Conservation (phyloP, 495 filamentous ascomycete species). For the Penicillium robsamsonii region DNA sequence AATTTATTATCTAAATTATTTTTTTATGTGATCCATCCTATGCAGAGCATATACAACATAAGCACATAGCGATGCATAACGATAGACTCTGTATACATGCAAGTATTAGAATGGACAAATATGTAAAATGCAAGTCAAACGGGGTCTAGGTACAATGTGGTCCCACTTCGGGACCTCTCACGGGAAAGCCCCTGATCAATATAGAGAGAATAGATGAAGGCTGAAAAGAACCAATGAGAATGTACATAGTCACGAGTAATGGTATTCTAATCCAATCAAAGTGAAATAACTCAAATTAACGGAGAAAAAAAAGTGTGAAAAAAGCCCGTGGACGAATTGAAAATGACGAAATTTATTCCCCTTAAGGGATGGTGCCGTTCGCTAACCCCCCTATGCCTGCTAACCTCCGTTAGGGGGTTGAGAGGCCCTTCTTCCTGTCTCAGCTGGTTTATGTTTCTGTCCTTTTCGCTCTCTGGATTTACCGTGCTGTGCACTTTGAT, state of each 20-base stretch:
- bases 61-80: no score
- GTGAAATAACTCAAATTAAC: neutral
- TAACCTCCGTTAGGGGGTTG: slow-evolving; percentile 18
- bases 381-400: slow-evolving; percentile 2
- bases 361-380: slow-evolving; percentile 15
- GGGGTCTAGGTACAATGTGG: slow-evolving; percentile 1
- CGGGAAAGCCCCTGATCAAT: neutral
- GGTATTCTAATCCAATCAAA: neutral
- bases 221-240: neutral
- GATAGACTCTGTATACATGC: neutral
- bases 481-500: slow-evolving; percentile 28
- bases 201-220: neutral
- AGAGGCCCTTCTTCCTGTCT: slow-evolving; percentile 17
- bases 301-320: neutral
- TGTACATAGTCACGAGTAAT: neutral
- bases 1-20: no score
- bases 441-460: slow-evolving; percentile 18
- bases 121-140: neutral
- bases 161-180: neutral
- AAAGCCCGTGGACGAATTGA: slow-evolving; percentile 3
- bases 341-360: slow-evolving; percentile 18
- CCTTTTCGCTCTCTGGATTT: slow-evolving; percentile 1
- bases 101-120: neutral
- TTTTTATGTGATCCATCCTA: neutral
- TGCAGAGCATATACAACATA: no score